Percentiles rank a stretch among this genome's conserved stretches.
These are phyloP conservation scores for Fusarium sp. DNA, from an alignment of 2,329 filamentous ascomycete genomes.

Conservation along the genomic window DNA sequence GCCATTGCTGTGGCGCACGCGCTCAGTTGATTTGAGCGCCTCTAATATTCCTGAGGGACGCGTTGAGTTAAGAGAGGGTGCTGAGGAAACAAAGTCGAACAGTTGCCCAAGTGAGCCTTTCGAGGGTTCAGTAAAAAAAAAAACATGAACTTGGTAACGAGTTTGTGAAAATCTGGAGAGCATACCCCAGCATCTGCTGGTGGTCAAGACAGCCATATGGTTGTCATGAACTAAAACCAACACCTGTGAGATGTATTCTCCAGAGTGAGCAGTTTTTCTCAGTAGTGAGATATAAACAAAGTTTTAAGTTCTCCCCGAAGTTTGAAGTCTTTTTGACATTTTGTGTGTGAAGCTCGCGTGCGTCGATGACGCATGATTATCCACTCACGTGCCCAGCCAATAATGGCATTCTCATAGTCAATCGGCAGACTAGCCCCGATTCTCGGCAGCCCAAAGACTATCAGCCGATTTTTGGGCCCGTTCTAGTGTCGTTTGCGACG, in stretches of 20 bases:
- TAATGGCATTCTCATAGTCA: conserved; percentile 3
- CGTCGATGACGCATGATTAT: not conserved
- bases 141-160: conserved; percentile 7
- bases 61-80: conserved; percentile 36
- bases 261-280: conserved; percentile 8
- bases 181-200: not conserved
- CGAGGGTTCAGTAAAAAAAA: conserved; percentile 20
- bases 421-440: conserved; percentile 34
- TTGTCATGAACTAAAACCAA: conserved; percentile 4
- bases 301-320: conserved; percentile 32
- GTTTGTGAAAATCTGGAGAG: conserved; percentile 28
- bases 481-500: conserved; percentile 13
- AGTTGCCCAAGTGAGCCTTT: conserved; percentile 12
- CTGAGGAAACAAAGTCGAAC: conserved; percentile 23
- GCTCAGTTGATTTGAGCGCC: conserved; percentile 42
- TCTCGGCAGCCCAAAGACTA: conserved; percentile 28
- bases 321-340: not conserved
- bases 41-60: conserved; percentile 48
- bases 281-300: conserved; percentile 37
- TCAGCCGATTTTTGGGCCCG: conserved; percentile 22
- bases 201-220: not conserved
- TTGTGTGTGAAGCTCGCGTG: conserved; percentile 6
- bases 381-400: conserved; percentile 23
- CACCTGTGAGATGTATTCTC: conserved; percentile 11
- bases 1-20: conserved; percentile 42